phyloP scores from a whole-genome alignment of 305 asterid genomes.

The Rubia balearica region DNA sequence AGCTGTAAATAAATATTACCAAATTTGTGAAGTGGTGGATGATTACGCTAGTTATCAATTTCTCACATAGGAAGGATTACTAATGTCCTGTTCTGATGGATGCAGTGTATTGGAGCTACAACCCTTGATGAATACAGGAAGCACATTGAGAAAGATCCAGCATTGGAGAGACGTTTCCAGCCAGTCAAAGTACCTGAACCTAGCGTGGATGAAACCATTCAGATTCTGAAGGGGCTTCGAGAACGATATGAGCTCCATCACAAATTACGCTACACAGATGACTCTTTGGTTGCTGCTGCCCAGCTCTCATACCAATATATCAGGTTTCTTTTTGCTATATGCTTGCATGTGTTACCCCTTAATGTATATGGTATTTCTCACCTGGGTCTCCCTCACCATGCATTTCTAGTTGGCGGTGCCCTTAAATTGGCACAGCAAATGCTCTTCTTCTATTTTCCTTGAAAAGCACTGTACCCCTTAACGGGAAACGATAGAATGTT shows the following conservation, averaged over 20 bases:
- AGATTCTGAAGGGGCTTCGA: constrained; percentile 81
- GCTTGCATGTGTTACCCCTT: not conserved
- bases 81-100: not conserved
- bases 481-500: not conserved
- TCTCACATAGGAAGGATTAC: not conserved
- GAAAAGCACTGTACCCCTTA: not conserved
- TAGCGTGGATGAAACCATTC: constrained; percentile 87
- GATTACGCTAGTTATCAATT: not conserved
- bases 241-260: constrained; percentile 96
- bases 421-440: not conserved
- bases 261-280: constrained; percentile 96
- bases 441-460: too few relatives aligned
- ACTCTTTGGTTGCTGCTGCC: constrained; percentile 84
- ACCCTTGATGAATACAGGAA: constrained; percentile 93
- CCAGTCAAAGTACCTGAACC: constrained; percentile 99
- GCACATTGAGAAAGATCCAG: constrained; percentile 97
- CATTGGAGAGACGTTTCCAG: constrained; percentile 89
- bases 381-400: not conserved
- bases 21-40: not conserved
- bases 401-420: not conserved
- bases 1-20: not conserved
- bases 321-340: constrained; percentile 39
- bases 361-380: not conserved
- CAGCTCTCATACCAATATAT: constrained; percentile 88
- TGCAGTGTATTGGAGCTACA: constrained; percentile 94